Conservation (phyloP, 148 eudicot species). For the Spergularia marina region DNA sequence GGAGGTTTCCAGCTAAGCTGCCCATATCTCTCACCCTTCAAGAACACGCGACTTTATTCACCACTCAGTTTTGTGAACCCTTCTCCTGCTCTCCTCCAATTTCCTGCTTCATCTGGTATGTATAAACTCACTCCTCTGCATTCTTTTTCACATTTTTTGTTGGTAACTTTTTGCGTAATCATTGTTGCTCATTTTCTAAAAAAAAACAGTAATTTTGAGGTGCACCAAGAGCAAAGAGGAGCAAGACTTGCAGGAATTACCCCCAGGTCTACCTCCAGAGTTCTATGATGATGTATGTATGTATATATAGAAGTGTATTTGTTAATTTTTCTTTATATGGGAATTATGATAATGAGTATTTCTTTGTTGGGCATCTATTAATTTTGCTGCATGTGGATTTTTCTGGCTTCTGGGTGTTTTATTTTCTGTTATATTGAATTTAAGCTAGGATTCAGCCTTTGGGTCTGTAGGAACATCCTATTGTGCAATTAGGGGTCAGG, state of each 20-base stretch:
- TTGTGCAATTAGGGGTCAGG: too few species aligned
- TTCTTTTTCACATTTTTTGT: neutral
- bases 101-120: constrained; percentile 29
- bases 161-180: neutral
- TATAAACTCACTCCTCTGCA: neutral
- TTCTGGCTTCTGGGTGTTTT: too few species aligned
- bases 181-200: neutral
- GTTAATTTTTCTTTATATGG: neutral
- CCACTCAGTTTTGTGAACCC: neutral
- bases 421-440: too few species aligned
- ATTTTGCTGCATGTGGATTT: too few species aligned
- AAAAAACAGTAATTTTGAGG: constrained; percentile 35
- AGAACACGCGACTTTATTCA: neutral
- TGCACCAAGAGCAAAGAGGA: constrained; percentile 55
- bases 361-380: too few species aligned
- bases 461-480: too few species aligned
- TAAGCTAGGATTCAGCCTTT: too few species aligned
- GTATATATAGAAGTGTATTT: neutral
- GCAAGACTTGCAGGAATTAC: constrained; percentile 43
- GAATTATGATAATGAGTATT: neutral
- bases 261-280: constrained; percentile 68
- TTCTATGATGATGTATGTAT: constrained; percentile 77
- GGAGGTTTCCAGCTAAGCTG: constrained; percentile 31
- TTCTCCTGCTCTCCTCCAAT: constrained; percentile 20
- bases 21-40: constrained; percentile 27